phyloP scores from a whole-genome alignment of 2,329 filamentous ascomycete genomes.

The Epichloe typhina region DNA sequence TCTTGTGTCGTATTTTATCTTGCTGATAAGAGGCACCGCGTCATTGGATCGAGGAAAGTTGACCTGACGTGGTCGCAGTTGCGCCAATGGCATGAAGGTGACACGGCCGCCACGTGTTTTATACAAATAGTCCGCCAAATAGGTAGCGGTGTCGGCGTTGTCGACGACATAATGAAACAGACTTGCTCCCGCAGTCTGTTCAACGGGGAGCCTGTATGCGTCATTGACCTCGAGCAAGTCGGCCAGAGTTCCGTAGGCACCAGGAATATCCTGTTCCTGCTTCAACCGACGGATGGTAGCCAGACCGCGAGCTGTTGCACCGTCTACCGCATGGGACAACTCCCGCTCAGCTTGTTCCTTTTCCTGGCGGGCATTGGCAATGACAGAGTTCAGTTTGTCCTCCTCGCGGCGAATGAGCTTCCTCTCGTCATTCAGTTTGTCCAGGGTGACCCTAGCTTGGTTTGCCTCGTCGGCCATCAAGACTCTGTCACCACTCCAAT shows the following conservation, averaged over 20 bases:
- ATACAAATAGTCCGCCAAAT: constrained; percentile 66
- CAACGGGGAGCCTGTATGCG: constrained; percentile 74
- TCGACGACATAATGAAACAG: constrained; percentile 96
- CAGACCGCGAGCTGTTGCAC: constrained; percentile 72
- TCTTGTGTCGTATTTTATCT: constrained; percentile 62
- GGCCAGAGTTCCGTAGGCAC: constrained; percentile 83
- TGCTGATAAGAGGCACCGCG: constrained; percentile 74
- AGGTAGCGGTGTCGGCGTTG: constrained; percentile 73
- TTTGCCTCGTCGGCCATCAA: constrained; percentile 61
- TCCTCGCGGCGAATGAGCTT: constrained; percentile 83
- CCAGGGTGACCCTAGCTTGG: constrained; percentile 62
- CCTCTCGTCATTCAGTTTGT: constrained; percentile 72
- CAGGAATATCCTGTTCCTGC: constrained; percentile 63
- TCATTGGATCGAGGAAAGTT: constrained; percentile 80
- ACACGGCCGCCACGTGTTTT: constrained; percentile 71
- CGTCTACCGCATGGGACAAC: constrained; percentile 77
- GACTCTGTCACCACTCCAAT: constrained; percentile 62
- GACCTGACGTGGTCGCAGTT: constrained; percentile 54
- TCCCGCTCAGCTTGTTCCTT: constrained; percentile 64
- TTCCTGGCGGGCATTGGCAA: constrained; percentile 63
- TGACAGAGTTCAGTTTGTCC: constrained; percentile 68
- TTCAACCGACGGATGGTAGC: constrained; percentile 78
- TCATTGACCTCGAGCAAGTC: constrained; percentile 84
- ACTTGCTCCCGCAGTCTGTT: constrained; percentile 84
- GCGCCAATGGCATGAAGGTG: constrained; percentile 88